phyloP scores from a whole-genome alignment of 768 basidiomycete genomes.

The Lactarius quietus region DNA sequence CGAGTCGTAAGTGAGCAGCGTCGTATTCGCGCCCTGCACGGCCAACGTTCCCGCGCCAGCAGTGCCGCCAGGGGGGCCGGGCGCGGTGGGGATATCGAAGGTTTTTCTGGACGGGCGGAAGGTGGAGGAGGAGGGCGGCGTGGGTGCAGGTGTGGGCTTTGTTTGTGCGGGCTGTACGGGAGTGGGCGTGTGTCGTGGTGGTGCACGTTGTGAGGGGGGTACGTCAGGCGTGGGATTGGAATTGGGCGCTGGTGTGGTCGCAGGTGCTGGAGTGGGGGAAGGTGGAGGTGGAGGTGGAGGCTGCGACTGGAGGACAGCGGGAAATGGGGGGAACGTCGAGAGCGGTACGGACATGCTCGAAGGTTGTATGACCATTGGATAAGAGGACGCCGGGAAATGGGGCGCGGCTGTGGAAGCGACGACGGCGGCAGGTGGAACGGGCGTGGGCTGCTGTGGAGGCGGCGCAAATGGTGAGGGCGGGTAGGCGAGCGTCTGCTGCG shows the following conservation, averaged over 20 bases:
- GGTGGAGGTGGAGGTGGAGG: neutral
- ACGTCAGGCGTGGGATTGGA: neutral
- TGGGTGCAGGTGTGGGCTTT: neutral
- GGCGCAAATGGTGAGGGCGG: slow-evolving; percentile 20
- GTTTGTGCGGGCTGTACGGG: neutral
- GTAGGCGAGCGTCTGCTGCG: slow-evolving; percentile 14
- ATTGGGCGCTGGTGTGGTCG: neutral
- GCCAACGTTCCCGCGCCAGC: neutral
- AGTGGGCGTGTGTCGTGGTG: neutral
- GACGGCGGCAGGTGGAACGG: neutral
- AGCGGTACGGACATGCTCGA: slow-evolving; percentile 2
- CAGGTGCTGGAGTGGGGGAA: neutral
- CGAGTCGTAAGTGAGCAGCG: slow-evolving; percentile 27
- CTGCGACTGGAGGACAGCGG: slow-evolving; percentile 5
- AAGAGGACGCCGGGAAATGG: slow-evolving; percentile 7
- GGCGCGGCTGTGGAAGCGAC: slow-evolving; percentile 5
- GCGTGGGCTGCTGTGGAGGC: neutral
- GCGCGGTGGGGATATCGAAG: slow-evolving; percentile 26
- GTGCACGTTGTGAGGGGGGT: neutral
- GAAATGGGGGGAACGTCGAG: slow-evolving; percentile 11
- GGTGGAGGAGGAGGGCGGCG: neutral
- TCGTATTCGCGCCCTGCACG: neutral
- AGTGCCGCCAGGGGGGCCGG: neutral
- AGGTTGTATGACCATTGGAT: neutral
- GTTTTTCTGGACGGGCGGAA: slow-evolving; percentile 13